Conservation (phyloP, 495 filamentous ascomycete species). For the Aspergillus nanangensis region DNA sequence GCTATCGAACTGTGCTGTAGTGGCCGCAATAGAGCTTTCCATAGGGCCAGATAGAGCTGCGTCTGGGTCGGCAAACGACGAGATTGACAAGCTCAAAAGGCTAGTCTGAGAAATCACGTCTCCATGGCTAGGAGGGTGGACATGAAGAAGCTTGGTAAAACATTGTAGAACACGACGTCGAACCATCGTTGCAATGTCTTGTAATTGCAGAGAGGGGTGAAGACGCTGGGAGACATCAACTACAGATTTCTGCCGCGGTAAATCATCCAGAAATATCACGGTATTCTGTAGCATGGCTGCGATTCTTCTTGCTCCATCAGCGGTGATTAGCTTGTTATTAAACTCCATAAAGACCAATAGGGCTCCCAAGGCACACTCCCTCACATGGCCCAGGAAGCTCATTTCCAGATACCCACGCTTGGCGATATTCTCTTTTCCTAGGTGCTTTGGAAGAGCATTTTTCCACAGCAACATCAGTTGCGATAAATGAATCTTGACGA, state of each 20-base stretch:
- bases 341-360: slow-evolving; percentile 90
- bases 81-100: slow-evolving; percentile 84
- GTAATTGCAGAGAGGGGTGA: slow-evolving; percentile 82
- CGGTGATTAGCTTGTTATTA: slow-evolving; percentile 86
- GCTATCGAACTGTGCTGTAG: slow-evolving; percentile 84
- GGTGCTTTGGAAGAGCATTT: slow-evolving; percentile 90
- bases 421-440: slow-evolving; percentile 81
- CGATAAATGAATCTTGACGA: slow-evolving; percentile 97
- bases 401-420: slow-evolving; percentile 80
- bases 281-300: slow-evolving; percentile 95
- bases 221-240: slow-evolving; percentile 83
- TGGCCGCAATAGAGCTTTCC: slow-evolving; percentile 87
- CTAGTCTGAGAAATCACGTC: slow-evolving; percentile 90
- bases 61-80: slow-evolving; percentile 90
- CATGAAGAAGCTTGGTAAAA: slow-evolving; percentile 83
- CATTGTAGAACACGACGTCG: slow-evolving; percentile 90
- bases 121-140: slow-evolving; percentile 72
- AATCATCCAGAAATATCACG: slow-evolving; percentile 74
- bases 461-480: slow-evolving; percentile 97
- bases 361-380: slow-evolving; percentile 90
- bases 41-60: slow-evolving; percentile 77
- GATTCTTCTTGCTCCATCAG: slow-evolving; percentile 91
- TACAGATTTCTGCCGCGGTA: slow-evolving; percentile 79
- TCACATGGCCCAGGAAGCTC: slow-evolving; percentile 88
- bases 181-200: slow-evolving; percentile 90